Base-by-base conservation (phyloP, 805 yeast species). In the Ogataea ramenticola region DNA sequence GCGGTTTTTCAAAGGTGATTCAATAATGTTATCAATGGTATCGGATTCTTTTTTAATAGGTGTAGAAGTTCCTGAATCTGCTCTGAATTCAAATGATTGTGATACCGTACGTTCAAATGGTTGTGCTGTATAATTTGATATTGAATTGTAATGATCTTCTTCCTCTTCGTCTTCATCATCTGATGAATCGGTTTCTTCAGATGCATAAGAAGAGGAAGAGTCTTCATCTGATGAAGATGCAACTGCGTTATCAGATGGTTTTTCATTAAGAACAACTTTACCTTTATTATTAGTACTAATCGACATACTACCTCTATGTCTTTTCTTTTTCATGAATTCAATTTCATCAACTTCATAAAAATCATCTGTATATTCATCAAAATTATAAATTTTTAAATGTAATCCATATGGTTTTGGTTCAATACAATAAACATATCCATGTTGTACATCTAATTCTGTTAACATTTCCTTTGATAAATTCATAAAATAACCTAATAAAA, bases 331-430 rank as follows among this genome's bases (percentile, higher is more conserved):
- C 60, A 64, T 58, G 34, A 64, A 49, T 44, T 61, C 66, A 16
- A 60, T 62, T 40, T 67, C 70, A 44, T 64, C 66, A 34, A 64
- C 68, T 48, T 64, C 67, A 42, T 57, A 58, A 42, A 64, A 64
- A 44, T 60, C 63, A 45, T 64, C 65, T 14, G 64, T 56, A 3
- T 48, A 31, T 41, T 63, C 62, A 46, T 61, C 67, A 42, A 57
- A 64, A 35, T 61, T 63, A 66, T 67, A 64, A 16, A 64, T 62
- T 42, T 62, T 65, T 41, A 64, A 52, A 45, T 63, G 67, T 30
- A 64, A 44, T 4, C 69, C 69, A 46, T 64, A 64, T 7, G 69
- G 68, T 46, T 64, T 64, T 32, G 69, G 69, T 49, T 63, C 68
- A 30, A 64, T 52, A 51, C 69, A 64, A 42, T 64, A 64, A 9